phyloP scores from a whole-genome alignment of 306 rosid genomes.

The Fagus sylvatica region DNA sequence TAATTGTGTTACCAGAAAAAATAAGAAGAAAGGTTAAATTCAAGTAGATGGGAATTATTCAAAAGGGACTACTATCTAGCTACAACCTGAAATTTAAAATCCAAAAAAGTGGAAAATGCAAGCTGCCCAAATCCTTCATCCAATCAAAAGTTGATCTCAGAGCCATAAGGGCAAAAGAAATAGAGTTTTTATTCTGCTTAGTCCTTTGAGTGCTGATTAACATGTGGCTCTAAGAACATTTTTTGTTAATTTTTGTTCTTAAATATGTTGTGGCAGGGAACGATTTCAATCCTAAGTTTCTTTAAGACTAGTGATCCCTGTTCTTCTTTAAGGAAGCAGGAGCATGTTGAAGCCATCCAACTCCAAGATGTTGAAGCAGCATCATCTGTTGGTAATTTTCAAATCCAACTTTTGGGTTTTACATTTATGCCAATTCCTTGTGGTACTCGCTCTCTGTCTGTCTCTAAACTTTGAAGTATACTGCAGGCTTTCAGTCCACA shows the following conservation, averaged over 20 bases:
- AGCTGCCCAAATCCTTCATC: neutral
- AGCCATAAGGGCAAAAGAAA: neutral
- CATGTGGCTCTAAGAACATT: neutral
- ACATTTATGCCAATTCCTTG: neutral
- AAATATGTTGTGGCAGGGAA: constrained; percentile 46
- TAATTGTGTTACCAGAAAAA: neutral
- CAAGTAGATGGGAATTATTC: neutral
- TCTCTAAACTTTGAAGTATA: constrained; percentile 9
- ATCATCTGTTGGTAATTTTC: constrained; percentile 39
- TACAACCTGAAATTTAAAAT: neutral
- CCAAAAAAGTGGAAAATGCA: neutral
- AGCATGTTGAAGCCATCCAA: constrained; percentile 37
- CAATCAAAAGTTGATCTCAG: neutral
- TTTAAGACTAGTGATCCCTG: constrained; percentile 51
- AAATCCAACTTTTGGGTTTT: constrained; percentile 13
- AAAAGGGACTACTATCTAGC: neutral
- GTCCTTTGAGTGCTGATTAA: neutral
- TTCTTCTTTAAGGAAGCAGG: constrained; percentile 44
- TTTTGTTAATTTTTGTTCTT: neutral
- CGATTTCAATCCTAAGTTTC: constrained; percentile 60
- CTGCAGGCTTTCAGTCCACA: constrained; percentile 32
- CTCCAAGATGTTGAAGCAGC: constrained; percentile 35
- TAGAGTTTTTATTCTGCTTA: neutral
- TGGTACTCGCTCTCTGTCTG: neutral
- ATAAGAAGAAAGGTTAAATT: neutral